phyloP scores from a whole-genome alignment of 208 protist species.

The Kentomonas sorsogonicus region DNA sequence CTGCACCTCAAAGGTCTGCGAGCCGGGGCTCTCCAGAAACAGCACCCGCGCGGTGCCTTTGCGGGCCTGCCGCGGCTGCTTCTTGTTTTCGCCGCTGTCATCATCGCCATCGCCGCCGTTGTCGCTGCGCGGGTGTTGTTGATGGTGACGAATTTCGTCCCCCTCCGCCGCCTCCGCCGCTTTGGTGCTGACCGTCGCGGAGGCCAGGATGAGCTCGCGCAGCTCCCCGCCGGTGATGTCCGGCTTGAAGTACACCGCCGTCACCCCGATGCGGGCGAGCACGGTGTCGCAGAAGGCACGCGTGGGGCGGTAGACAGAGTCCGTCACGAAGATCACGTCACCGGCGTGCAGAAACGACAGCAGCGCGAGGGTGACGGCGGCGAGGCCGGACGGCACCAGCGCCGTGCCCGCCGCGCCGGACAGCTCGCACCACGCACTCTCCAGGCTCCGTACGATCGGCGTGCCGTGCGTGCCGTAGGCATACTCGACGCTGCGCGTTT shows the following conservation, averaged over 20 bases:
- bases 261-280: conserved; percentile 20
- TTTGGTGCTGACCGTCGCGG: too few species aligned
- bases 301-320: conserved; percentile 24
- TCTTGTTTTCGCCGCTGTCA: too few species aligned
- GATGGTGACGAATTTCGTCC: too few species aligned
- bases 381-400: conserved; percentile 19
- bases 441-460: conserved; percentile 19
- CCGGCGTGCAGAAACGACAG: conserved; percentile 19
- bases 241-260: conserved; percentile 26
- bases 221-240: conserved; percentile 23
- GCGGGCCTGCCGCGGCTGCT: too few species aligned
- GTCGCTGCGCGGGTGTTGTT: too few species aligned
- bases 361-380: conserved; percentile 23
- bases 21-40: conserved; percentile 18
- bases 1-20: conserved; percentile 22
- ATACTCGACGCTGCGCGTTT: conserved; percentile 1
- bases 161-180: too few species aligned
- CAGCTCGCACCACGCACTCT: conserved; percentile 22
- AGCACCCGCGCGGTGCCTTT: conserved; percentile 5
- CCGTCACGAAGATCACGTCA: conserved; percentile 23
- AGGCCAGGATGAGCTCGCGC: conserved; percentile 22
- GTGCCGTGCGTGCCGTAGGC: conserved; percentile 28
- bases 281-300: conserved; percentile 21
- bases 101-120: too few species aligned
- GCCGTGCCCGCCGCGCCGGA: conserved; percentile 23